phyloP scores from a whole-genome alignment of 2,329 filamentous ascomycete genomes.

The Meredithiella fracta region DNA sequence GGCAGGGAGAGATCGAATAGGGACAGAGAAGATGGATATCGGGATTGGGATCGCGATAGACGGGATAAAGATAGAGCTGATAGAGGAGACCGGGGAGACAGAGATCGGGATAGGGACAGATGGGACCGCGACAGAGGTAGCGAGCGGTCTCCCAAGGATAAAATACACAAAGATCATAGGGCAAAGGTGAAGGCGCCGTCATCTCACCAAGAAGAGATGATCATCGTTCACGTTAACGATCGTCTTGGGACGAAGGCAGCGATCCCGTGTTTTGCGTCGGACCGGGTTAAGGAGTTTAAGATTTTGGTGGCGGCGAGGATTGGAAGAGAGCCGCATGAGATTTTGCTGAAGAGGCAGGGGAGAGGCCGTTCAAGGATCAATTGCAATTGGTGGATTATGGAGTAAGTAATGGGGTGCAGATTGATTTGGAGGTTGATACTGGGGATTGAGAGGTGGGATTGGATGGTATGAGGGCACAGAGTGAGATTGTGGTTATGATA shows the following conservation, averaged over 20 bases:
- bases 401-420: conserved; percentile 73
- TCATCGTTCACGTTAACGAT: conserved; percentile 86
- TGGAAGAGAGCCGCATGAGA: conserved; percentile 77
- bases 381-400: conserved; percentile 81
- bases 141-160: conserved; percentile 22
- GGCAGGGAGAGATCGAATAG: background rate
- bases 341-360: conserved; percentile 84
- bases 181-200: conserved; percentile 15
- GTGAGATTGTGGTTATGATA: background rate
- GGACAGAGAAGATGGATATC: background rate
- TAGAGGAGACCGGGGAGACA: conserved; percentile 15
- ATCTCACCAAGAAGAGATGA: conserved; percentile 53
- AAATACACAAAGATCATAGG: conserved; percentile 21
- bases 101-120: conserved; percentile 21
- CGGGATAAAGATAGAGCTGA: conserved; percentile 19
- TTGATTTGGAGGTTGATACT: conserved; percentile 46
- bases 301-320: conserved; percentile 80
- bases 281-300: conserved; percentile 76
- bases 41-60: conserved; percentile 18
- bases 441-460: conserved; percentile 29
- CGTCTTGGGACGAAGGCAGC: conserved; percentile 89
- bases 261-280: conserved; percentile 74
- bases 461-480: background rate
- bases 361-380: conserved; percentile 84
- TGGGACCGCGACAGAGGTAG: conserved; percentile 16